A percentile compares a stretch with the other conserved stretches of the same genome.
Conservation (phyloP, 768 basidiomycete genomes). For the Mycena indigotica region DNA sequence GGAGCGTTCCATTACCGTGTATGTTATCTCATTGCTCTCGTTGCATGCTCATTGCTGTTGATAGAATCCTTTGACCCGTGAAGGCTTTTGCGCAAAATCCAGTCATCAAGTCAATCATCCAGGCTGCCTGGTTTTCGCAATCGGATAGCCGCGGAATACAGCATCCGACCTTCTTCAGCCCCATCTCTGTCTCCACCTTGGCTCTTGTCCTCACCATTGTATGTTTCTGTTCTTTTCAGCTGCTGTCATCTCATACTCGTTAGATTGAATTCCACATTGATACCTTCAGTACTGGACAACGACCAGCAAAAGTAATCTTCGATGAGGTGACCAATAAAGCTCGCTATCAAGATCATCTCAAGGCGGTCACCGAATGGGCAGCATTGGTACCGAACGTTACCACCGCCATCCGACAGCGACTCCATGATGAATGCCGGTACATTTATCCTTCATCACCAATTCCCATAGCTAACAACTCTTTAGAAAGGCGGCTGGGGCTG, state of each 20-base stretch:
- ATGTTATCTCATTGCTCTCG: background rate
- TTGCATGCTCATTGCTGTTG: background rate
- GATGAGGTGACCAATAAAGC: constrained; percentile 1
- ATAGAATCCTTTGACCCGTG: background rate
- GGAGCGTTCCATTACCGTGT: background rate
- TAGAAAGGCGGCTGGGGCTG: constrained; percentile 1
- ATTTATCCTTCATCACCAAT: background rate
- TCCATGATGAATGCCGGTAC: constrained; percentile 12
- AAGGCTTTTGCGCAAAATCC: background rate
- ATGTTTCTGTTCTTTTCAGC: background rate
- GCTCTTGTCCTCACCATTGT: background rate
- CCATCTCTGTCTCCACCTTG: background rate
- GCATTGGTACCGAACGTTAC: constrained; percentile 3
- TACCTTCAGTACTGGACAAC: constrained; percentile 11
- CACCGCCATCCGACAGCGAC: background rate
- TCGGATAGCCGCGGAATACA: background rate
- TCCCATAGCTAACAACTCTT: background rate
- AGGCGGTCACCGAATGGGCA: constrained; percentile 4
- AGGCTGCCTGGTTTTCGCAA: background rate
- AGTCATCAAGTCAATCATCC: background rate
- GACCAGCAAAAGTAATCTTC: background rate
- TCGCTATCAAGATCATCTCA: constrained; percentile 2
- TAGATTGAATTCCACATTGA: constrained; percentile 21
- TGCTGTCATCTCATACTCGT: background rate
- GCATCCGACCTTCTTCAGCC: background rate